These are phyloP conservation scores for Closterium sp. DNA, from an alignment of 139 green algal genomes.

Conservation along the genomic window DNA sequence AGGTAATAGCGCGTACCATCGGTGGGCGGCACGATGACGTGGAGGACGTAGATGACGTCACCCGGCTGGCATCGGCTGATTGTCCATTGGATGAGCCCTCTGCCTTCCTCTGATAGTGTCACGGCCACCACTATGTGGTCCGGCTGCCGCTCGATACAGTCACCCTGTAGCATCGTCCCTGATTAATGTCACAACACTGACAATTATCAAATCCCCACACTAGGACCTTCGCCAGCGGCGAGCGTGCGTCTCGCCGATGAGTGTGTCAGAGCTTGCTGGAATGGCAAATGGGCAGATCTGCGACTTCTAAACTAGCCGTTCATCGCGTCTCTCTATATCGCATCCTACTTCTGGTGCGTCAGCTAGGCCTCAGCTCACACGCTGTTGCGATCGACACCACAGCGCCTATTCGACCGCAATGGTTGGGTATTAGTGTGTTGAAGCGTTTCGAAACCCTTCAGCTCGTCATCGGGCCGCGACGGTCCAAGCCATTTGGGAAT, in stretches of 20 bases:
- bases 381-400: not conserved
- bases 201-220: too few species aligned
- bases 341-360: not conserved
- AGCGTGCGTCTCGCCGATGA: not conserved
- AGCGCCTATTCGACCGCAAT: too few species aligned
- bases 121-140: not conserved
- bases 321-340: not conserved
- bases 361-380: not conserved
- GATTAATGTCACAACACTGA: not conserved
- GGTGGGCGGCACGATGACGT: not conserved
- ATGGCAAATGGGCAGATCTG: not conserved
- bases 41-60: not conserved
- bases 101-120: not conserved
- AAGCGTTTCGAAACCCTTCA: too few species aligned
- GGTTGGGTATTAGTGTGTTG: too few species aligned
- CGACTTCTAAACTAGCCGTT: too few species aligned
- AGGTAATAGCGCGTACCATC: too few species aligned
- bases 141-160: not conserved
- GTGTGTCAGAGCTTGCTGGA: not conserved
- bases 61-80: not conserved
- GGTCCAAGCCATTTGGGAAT: too few species aligned
- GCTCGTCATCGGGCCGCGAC: too few species aligned
- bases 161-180: not conserved
- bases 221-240: not conserved
- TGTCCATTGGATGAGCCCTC: not conserved